phyloP scores from a whole-genome alignment of 257 asterid species.

The Ligustrum vulgare region DNA sequence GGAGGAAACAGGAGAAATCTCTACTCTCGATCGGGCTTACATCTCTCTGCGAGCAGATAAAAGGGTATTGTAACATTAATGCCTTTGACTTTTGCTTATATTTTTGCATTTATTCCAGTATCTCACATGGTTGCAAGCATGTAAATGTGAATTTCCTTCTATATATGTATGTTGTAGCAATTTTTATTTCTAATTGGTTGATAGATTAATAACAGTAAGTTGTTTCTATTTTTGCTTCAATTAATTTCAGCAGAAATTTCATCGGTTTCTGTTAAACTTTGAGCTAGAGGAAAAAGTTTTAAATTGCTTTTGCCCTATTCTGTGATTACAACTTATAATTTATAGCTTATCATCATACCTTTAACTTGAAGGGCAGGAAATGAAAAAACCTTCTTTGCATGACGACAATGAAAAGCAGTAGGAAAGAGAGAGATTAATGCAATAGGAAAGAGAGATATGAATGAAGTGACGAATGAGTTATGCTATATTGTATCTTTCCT shows the following conservation, averaged over 20 bases:
- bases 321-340: neutral
- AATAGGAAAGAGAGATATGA: neutral
- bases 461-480: neutral
- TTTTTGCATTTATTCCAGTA: neutral
- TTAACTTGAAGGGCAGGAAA: neutral
- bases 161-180: neutral
- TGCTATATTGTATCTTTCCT: neutral
- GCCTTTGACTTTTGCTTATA: constrained; percentile 1
- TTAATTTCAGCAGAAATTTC: neutral
- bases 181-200: neutral
- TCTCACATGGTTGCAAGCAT: neutral
- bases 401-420: neutral
- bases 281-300: neutral
- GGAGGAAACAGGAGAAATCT: constrained; percentile 88
- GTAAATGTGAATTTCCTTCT: neutral
- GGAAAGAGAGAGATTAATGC: neutral
- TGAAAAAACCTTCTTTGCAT: neutral
- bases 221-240: neutral
- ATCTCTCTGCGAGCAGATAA: constrained; percentile 81
- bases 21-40: constrained; percentile 87
- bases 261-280: neutral
- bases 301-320: neutral
- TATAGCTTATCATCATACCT: neutral
- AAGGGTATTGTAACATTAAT: constrained; percentile 59
- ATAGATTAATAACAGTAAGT: neutral